Evolutionary conservation across 78 protist genomes (phyloP), one percentile per base, ranked within the genome.

Genomic region (Chrysochromulina tobinii): DNA sequence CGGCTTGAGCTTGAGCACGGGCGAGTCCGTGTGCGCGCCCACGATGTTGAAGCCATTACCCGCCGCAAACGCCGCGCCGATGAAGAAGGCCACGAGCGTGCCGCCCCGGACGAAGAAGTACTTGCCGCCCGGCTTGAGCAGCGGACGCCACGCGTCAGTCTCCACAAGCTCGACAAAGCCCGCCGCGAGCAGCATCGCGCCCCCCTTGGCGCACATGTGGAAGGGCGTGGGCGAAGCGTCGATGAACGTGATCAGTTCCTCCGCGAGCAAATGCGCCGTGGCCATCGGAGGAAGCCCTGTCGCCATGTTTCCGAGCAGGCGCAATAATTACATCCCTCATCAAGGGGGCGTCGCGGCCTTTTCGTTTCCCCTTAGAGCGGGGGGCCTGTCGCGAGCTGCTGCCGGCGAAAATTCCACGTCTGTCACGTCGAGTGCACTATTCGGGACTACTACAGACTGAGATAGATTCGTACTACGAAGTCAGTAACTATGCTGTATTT

Each of bases 101-200:
- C 93, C 95, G 95, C 95, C 95, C 61, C 99, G 94, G 15, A 97
- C 95, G 89, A 95, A 92, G 87, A 90, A 98, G 92, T 97, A 98
- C 75, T 89, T 95, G 18, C 89, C 93, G 67, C 89, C 90, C n/a
- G 84, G 94, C 27, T 94, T 72, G 59, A 97, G 15, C 81, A 87
- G 9, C 38, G 3, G 7, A 5, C 21, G 3, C 95, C 95, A 93
- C 0, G 38, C 59, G 72, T 51, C 89, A 18, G 27, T 89, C 86
- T 96, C 97, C n/a, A 86, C 87, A 27, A 96, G 81, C 55, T 93
- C 94, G 54, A 57, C 53, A 53, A 77, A 96, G 53, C 97, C 97
- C 18, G 54, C 27, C 14, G 8, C 54, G 17, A 3, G 90, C 15
- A 91, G 92, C 89, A 20, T 67, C 89, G 14, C 6, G 21, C 14